Evolutionary conservation across 345 rosid genomes (phyloP), one percentile per base, ranked within the genome.

Genomic region (Hypericum perforatum): DNA sequence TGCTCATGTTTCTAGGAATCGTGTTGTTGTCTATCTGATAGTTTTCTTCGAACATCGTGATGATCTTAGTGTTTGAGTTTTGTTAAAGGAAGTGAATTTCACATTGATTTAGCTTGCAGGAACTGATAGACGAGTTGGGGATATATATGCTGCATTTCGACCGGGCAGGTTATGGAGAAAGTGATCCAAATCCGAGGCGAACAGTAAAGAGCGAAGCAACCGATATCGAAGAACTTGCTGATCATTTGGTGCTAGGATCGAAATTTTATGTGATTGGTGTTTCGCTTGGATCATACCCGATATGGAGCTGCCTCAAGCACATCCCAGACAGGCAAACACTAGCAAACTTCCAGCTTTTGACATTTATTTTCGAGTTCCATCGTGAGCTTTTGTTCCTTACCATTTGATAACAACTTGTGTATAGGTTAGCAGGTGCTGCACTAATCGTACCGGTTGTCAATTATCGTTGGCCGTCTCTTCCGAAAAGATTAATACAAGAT

Each of bases 101-200:
- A 41, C 65, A 55, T 5, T 75, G 69, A 62, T 75, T 65, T 59
- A 74, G 73, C 66, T 69, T 73, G 67, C 91, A 91, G 95, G 95
- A 72, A 56, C 42, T 86, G 39, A 69, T 81, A 50, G 82, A 82
- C 48, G 82, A 81, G 61, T 37, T 74, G 73, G 86, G 84, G 58
- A 68, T 91, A 72, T 78, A 77, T 59, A 63, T 91, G 60, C 65
- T 87, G 75, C 57, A 61, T 49, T 82, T 69, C 14, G 98, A 91
- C 66, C 72, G 98, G 50, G 96, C 98, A 12, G 98, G 98, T 11
- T 91, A 91, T 45, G 95, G 96, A 45, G 89, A 74, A 14, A 91
- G 98, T 39, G 92, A 84, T 54, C 86, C 79, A 10, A 87, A 84
- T 67, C 83, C 79, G 3, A 70, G 46, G 54, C 75, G 85, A 8